Percentiles rank a stretch among this genome's conserved stretches.
Conservation (phyloP, 352 stramenopile species). For the Halophytophthora polymorphica region DNA sequence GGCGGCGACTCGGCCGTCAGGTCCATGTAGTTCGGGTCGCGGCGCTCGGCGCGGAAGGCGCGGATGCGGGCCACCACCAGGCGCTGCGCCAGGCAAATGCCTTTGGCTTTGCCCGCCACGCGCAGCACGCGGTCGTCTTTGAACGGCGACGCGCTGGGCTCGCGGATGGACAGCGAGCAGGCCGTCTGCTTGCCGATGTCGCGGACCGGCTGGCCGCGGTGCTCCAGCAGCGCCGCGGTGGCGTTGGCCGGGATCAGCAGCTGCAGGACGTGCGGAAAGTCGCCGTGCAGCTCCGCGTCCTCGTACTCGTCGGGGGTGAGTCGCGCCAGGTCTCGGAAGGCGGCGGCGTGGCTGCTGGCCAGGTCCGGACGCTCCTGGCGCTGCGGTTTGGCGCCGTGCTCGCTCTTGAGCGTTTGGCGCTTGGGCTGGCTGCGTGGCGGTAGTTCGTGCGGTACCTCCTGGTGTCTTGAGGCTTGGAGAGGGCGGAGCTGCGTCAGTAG, state of each 20-base stretch:
- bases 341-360: constrained; percentile 1
- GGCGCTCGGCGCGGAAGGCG: constrained; percentile 34
- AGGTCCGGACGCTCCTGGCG: constrained; percentile 1
- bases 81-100: constrained; percentile 59
- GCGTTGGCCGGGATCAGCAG: constrained; percentile 61
- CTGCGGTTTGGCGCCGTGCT: neutral
- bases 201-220: constrained; percentile 45
- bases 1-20: constrained; percentile 23
- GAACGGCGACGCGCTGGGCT: constrained; percentile 35
- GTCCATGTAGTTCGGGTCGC: constrained; percentile 51
- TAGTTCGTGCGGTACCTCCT: neutral
- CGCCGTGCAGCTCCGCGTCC: constrained; percentile 48
- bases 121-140: constrained; percentile 56
- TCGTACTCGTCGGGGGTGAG: constrained; percentile 49
- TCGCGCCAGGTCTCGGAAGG: constrained; percentile 17
- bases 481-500: constrained; percentile 17
- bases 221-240: constrained; percentile 49
- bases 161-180: constrained; percentile 58
- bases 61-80: constrained; percentile 60
- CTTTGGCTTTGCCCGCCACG: constrained; percentile 52
- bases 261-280: constrained; percentile 54
- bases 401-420: constrained; percentile 5
- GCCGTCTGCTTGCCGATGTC: constrained; percentile 38
- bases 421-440: neutral
- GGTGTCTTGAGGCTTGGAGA: constrained; percentile 12